Conservation (phyloP, 2,329 filamentous ascomycete species). For the Colletotrichum endophyticum region DNA sequence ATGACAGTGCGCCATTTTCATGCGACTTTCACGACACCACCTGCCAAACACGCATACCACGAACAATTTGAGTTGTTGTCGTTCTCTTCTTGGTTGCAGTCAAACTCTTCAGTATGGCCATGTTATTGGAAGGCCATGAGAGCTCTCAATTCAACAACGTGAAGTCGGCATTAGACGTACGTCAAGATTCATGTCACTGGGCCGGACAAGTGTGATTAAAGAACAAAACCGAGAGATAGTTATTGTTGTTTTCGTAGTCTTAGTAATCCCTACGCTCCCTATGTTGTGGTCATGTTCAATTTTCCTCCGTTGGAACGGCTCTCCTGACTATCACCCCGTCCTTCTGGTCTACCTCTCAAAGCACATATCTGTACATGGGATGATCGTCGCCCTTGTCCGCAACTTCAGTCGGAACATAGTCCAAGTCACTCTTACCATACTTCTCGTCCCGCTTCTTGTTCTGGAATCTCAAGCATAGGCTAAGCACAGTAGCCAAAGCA, state of each 20-base stretch:
- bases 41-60: background rate
- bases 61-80: background rate
- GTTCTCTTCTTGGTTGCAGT: too few relatives aligned
- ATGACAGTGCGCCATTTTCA: background rate
- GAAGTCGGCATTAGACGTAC: too few relatives aligned
- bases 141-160: too few relatives aligned
- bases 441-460: slow-evolving; percentile 14
- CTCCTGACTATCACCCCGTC: background rate
- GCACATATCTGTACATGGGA: slow-evolving; percentile 13
- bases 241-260: background rate
- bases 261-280: background rate
- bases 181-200: background rate
- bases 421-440: slow-evolving; percentile 16
- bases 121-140: too few relatives aligned
- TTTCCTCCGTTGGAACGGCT: background rate
- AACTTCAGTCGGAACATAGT: slow-evolving; percentile 9
- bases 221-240: background rate
- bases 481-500: background rate
- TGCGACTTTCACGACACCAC: background rate
- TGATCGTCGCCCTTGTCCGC: slow-evolving; percentile 13
- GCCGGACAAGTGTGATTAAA: background rate
- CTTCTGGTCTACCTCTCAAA: background rate
- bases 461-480: slow-evolving; percentile 15
- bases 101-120: too few relatives aligned
- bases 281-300: background rate